phyloP scores from a whole-genome alignment of 768 basidiomycete species.

The Leccinum truebloodii region DNA sequence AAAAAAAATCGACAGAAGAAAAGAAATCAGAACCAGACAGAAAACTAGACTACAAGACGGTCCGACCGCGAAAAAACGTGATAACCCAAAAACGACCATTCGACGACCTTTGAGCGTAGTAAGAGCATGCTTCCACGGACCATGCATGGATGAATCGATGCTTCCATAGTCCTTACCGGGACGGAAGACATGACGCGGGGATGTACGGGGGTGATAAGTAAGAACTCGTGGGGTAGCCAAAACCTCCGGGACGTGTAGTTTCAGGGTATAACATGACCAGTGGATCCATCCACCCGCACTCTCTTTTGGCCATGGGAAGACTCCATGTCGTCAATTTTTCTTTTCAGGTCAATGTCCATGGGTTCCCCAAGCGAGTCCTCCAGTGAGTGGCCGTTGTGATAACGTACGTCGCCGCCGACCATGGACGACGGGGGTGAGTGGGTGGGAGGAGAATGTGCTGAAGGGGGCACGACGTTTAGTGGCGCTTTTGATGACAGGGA shows the following conservation, averaged over 20 bases:
- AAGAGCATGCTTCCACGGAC: conserved; percentile 31
- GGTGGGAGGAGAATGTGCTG: conserved; percentile 51
- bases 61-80: conserved; percentile 32
- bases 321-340: conserved; percentile 56
- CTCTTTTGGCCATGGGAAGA: conserved; percentile 60
- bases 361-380: conserved; percentile 45
- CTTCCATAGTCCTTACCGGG: conserved; percentile 32
- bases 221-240: conserved; percentile 23
- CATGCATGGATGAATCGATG: conserved; percentile 28
- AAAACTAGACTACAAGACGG: conserved; percentile 38
- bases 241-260: conserved; percentile 29
- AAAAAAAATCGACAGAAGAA: conserved; percentile 6
- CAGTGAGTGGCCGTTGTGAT: conserved; percentile 36
- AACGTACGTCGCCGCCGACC: conserved; percentile 36
- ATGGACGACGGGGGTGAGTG: conserved; percentile 50
- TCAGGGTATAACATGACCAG: conserved; percentile 57
- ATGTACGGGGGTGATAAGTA: conserved; percentile 22
- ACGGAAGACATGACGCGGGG: conserved; percentile 24
- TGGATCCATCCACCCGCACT: conserved; percentile 64
- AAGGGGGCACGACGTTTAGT: conserved; percentile 29
- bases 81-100: conserved; percentile 36
- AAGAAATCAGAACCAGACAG: conserved; percentile 16
- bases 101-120: conserved; percentile 32
- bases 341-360: conserved; percentile 59
- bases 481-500: conserved; percentile 50